Base-by-base conservation (phyloP, 2,329 filamentous ascomycete species). In the Zymoseptoria passerinii region DNA sequence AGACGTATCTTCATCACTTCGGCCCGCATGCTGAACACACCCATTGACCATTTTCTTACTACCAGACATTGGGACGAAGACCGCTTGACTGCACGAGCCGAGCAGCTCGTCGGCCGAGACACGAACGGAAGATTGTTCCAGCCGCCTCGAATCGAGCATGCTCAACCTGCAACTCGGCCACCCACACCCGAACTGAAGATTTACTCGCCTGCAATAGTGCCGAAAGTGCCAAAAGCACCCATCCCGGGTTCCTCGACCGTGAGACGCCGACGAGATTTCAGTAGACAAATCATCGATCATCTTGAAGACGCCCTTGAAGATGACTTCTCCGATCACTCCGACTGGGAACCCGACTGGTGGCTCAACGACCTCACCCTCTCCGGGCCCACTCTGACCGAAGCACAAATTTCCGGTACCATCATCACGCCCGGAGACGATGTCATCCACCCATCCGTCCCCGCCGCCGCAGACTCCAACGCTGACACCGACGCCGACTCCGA, bases 31-130 rank as follows among this genome's bases (percentile, higher is more conserved):
- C 18, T 50, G 18, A n/a, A 5, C 6, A 50, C 8, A 19, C n/a
- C 20, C 20, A 50, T 10, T 19, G 40, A 48, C 40, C 13, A n/a
- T 19, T 19, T n/a, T 8, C 16, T 19, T 8, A 19, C 20, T 50
- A 50, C 18, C 20, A 50, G 48, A 1, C 57, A 62, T 20, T 66
- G 61, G 61, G 57, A 65, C 10, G 67, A 70, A 40, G 18, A 48
- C 8, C 62, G 59, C 10, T 55, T 70, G 16, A 44, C 58, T 9
- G 58, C 29, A 13, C 55, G 65, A 20, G 64, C 63, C 1, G 28
- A 54, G 9, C 52, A 60, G 20, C 50, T 66, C 48, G 56, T 62
- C 2, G 59, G 61, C 13, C 65, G 65, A 10, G 23, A 59, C 19
- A 58, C 60, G 27, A 55, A 28, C 28, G 54, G 53, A 48, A 54